Conservation (phyloP, 208 protist species). For the Crithidia brevicula region DNA sequence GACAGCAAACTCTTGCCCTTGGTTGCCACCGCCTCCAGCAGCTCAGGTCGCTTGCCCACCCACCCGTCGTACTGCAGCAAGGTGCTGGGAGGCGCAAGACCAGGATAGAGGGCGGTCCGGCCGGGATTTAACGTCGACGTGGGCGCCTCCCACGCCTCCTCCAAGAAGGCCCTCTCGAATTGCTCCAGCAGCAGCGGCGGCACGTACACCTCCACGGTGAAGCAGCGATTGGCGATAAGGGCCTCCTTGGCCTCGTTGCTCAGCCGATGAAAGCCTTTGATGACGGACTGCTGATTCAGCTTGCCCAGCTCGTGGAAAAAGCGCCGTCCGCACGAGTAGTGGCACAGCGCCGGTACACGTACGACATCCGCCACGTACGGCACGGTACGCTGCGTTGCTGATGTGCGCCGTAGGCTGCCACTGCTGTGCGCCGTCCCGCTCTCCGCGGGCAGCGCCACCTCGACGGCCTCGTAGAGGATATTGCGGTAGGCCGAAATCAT, state of each 20-base stretch:
- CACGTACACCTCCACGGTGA: constrained; percentile 82
- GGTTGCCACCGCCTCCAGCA: constrained; percentile 78
- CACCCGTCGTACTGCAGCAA: constrained; percentile 82
- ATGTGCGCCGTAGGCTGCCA: constrained; percentile 8
- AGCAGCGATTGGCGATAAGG: constrained; percentile 61
- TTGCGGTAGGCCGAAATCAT: constrained; percentile 89
- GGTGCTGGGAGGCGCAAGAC: constrained; percentile 67
- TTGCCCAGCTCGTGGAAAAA: constrained; percentile 80
- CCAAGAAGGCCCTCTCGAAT: constrained; percentile 72
- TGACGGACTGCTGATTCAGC: constrained; percentile 81
- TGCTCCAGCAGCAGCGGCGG: constrained; percentile 58
- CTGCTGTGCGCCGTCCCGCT: not conserved
- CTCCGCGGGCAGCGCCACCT: constrained; percentile 32
- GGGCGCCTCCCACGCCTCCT: constrained; percentile 81
- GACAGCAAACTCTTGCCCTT: constrained; percentile 72
- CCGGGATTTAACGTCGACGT: constrained; percentile 67
- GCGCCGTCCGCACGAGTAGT: constrained; percentile 48
- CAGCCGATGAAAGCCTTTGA: constrained; percentile 89
- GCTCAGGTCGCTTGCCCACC: constrained; percentile 76
- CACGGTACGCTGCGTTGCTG: not conserved
- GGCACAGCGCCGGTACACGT: constrained; percentile 72
- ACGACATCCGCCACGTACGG: constrained; percentile 58
- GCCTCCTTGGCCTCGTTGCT: constrained; percentile 74
- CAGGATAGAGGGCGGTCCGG: constrained; percentile 78
- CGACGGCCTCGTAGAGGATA: constrained; percentile 79